A percentile compares a stretch with the other conserved stretches of the same genome.
Evolutionary conservation across 2,329 filamentous ascomycete genomes (phyloP).

Genomic region (Aspergillus sp.): DNA sequence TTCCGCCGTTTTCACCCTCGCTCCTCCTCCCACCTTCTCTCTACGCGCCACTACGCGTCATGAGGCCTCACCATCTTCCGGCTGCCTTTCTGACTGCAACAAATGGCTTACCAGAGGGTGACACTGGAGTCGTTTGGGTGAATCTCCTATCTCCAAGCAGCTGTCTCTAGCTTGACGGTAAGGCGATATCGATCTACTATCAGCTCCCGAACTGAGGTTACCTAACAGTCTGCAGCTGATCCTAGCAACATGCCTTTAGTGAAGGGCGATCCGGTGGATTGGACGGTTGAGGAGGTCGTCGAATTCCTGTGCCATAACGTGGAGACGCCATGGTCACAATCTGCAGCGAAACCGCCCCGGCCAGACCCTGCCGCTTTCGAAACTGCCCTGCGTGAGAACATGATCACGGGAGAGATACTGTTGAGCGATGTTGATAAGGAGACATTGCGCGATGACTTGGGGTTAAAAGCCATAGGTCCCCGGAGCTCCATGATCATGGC

Average conservation of each 20-base stretch:
- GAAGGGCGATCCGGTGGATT: constrained; percentile 59
- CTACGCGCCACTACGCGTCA: too few relatives aligned
- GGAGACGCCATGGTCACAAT: constrained; percentile 35
- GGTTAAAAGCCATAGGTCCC: constrained; percentile 49
- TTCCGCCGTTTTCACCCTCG: neutral
- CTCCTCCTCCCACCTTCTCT: neutral
- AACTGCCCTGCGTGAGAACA: constrained; percentile 48
- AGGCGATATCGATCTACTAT: neutral
- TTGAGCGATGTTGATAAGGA: constrained; percentile 47
- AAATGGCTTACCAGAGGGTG: too few relatives aligned
- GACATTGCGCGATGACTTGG: constrained; percentile 46
- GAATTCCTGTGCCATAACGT: constrained; percentile 52
- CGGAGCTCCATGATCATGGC: constrained; percentile 49
- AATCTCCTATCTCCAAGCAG: too few relatives aligned
- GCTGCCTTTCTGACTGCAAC: too few relatives aligned
- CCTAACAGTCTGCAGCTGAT: neutral
- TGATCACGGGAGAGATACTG: constrained; percentile 57
- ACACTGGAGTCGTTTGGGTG: too few relatives aligned
- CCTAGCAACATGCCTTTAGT: constrained; percentile 15
- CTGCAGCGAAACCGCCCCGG: constrained; percentile 25
- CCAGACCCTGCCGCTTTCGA: constrained; percentile 49
- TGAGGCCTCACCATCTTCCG: too few relatives aligned
- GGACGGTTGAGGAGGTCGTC: constrained; percentile 60
- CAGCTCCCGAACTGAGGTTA: neutral
- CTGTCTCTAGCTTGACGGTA: neutral